phyloP scores from a whole-genome alignment of 306 rosid species.

The Betula pendula region DNA sequence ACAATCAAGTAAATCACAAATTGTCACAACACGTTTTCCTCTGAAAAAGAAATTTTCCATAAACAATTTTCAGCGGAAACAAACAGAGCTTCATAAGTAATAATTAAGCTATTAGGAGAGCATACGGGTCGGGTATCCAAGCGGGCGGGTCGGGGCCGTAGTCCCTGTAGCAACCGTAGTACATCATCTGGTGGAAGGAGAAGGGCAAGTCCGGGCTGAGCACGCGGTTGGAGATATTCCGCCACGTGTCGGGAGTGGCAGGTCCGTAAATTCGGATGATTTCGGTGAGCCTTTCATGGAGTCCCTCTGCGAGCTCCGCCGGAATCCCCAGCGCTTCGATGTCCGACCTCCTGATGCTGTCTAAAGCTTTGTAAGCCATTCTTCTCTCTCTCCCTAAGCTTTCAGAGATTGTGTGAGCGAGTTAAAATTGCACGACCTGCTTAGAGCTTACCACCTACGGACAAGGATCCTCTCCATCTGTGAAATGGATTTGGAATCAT shows the following conservation, averaged over 20 bases:
- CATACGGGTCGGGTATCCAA: slow-evolving; percentile 83
- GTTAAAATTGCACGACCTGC: background rate
- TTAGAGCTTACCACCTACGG: too few relatives aligned
- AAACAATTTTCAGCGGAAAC: background rate
- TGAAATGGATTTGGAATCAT: too few relatives aligned
- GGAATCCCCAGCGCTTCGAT: slow-evolving; percentile 61
- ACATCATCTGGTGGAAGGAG: slow-evolving; percentile 82
- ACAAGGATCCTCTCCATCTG: too few relatives aligned
- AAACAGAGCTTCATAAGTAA: background rate
- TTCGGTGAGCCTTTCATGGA: slow-evolving; percentile 50
- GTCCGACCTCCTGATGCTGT: slow-evolving; percentile 51
- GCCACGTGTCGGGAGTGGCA: slow-evolving; percentile 74
- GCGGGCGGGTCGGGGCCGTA: slow-evolving; percentile 90
- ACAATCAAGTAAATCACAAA: too few relatives aligned
- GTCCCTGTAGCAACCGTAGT: slow-evolving; percentile 60
- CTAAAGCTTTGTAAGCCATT: slow-evolving; percentile 57
- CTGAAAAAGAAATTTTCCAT: background rate
- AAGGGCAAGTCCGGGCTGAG: slow-evolving; percentile 79
- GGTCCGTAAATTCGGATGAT: slow-evolving; percentile 45
- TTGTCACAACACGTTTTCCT: too few relatives aligned
- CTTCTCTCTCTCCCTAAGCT: background rate
- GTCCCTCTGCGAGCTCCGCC: slow-evolving; percentile 37
- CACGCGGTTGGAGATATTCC: slow-evolving; percentile 43
- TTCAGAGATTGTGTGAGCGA: background rate
- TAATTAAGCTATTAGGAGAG: background rate